Evolutionary conservation across 2,329 filamentous ascomycete species (phyloP).

Genomic region (Hypoxylon sp.): DNA sequence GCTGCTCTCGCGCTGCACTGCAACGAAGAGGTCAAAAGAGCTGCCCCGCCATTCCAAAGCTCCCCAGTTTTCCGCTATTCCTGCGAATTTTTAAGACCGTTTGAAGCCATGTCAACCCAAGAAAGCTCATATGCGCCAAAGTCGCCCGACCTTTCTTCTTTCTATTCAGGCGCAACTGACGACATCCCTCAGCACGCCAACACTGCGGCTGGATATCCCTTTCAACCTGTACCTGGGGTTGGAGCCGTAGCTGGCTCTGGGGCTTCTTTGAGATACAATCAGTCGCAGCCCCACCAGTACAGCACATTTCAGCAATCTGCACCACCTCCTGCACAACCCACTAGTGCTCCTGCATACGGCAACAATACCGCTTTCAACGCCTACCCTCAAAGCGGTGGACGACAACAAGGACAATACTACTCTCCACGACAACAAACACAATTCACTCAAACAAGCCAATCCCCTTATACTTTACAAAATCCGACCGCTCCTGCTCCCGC

Average conservation of each 20-base stretch:
- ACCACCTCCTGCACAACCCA: conserved; percentile 39
- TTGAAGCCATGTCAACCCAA: conserved; percentile 62
- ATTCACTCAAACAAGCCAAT: conserved; percentile 44
- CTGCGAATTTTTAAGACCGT: conserved; percentile 32
- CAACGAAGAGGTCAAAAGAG: conserved; percentile 39
- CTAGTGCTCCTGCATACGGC: conserved; percentile 41
- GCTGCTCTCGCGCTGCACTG: conserved; percentile 17
- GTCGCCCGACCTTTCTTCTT: conserved; percentile 72
- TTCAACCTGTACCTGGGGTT: conserved; percentile 48
- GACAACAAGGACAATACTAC: conserved; percentile 31
- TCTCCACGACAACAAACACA: conserved; percentile 47
- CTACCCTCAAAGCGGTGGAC: conserved; percentile 37
- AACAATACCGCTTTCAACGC: conserved; percentile 43
- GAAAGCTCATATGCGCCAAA: conserved; percentile 69
- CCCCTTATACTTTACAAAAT: conserved; percentile 40
- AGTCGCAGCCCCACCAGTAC: conserved; percentile 54
- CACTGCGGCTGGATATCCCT: conserved; percentile 48
- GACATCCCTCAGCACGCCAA: conserved; percentile 48
- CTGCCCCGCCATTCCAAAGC: conserved; percentile 43
- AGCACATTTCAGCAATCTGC: conserved; percentile 47
- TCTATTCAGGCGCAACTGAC: conserved; percentile 60
- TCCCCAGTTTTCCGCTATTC: conserved; percentile 28
- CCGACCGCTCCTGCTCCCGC: conserved; percentile 18
- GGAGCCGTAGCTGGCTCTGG: conserved; percentile 21
- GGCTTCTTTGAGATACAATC: conserved; percentile 46